Base-by-base conservation (phyloP, 352 stramenopile genomes). In the Phytophthora tentaculata region DNA sequence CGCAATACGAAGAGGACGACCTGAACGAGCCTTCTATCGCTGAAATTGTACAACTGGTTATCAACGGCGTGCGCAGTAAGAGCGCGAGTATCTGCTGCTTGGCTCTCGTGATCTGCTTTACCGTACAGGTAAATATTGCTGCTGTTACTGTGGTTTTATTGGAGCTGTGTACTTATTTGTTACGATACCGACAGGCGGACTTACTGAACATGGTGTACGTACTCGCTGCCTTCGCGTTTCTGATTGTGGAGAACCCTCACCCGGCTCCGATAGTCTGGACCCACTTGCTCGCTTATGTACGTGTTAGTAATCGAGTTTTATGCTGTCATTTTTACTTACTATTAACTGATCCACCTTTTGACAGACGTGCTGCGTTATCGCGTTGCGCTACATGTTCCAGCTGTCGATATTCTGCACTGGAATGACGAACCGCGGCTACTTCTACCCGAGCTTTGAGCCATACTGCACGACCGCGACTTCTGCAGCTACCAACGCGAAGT, bases 141-240 rank as follows among this genome's bases (percentile, higher is more conserved):
- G 3, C 20, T 19, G 9, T 43, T 22, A 19, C 9, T 32, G 9
- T 29, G 44, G 5, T 26, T 20, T 44, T 3, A 20, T 24, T 43
- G 17, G 17, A 61, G 19, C 35, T 57, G 16, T 66, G 14, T 43
- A 1, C 43, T 70, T 13, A 61, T 17, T 44, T 37, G 16, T 60
- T 58, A 16, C 51, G 24, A 56, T 49, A 14, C 23, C 64, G 20
- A 10, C 52, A 96, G 84, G 87, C 83, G 12, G 87, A 96, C 52
- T 48, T 92, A 17, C 64, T 96, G 26, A 96, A 95, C 51, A 81
- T 95, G 64, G 67, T 93, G 10, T 90, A 90, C 56, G 86, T 94
- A 17, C 45, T 92, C 5, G 69, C 73, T 44, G 81, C 76, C 14
- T 96, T 96, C 48, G 68, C 73, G 7, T 90, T 92, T 64, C 65